phyloP scores from a whole-genome alignment of 2,329 filamentous ascomycete species.

The Neofusicoccum parvum region DNA sequence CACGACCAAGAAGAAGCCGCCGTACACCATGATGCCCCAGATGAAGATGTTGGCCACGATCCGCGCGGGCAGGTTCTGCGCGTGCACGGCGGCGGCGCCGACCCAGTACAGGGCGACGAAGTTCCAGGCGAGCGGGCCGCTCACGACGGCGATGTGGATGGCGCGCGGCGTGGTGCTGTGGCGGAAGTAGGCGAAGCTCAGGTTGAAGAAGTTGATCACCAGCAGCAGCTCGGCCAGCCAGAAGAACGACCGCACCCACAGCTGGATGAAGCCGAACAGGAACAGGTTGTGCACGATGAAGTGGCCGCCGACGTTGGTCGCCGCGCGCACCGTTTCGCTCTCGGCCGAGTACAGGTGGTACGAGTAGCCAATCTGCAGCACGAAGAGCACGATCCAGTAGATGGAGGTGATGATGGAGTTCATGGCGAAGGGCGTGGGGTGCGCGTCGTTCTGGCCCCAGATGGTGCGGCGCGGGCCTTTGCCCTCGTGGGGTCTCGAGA shows the following conservation, averaged over 20 bases:
- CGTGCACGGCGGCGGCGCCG: conserved; percentile 76
- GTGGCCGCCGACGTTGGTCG: conserved; percentile 77
- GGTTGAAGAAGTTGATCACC: conserved; percentile 79
- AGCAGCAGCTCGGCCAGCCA: conserved; percentile 75
- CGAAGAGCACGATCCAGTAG: conserved; percentile 78
- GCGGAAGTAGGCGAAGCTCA: conserved; percentile 77
- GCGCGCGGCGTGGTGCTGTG: conserved; percentile 71
- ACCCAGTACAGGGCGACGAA: conserved; percentile 89
- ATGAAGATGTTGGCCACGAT: conserved; percentile 86
- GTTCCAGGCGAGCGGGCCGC: conserved; percentile 81
- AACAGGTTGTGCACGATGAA: conserved; percentile 86
- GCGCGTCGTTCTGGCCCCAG: conserved; percentile 71
- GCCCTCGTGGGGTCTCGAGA: conserved; percentile 66
- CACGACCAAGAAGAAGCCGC: conserved; percentile 71
- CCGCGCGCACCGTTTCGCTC: conserved; percentile 63
- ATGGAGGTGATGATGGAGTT: conserved; percentile 65
- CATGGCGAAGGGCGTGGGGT: conserved; percentile 73
- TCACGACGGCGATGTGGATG: conserved; percentile 75
- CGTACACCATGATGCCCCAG: conserved; percentile 79
- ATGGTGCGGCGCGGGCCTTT: conserved; percentile 59
- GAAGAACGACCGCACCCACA: conserved; percentile 78
- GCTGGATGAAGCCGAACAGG: conserved; percentile 77
- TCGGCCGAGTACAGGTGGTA: conserved; percentile 73
- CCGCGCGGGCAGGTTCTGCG: conserved; percentile 66
- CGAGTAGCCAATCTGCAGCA: conserved; percentile 76